Conservation (phyloP, 2,329 filamentous ascomycete genomes). For the Aureobasidium sp. region DNA sequence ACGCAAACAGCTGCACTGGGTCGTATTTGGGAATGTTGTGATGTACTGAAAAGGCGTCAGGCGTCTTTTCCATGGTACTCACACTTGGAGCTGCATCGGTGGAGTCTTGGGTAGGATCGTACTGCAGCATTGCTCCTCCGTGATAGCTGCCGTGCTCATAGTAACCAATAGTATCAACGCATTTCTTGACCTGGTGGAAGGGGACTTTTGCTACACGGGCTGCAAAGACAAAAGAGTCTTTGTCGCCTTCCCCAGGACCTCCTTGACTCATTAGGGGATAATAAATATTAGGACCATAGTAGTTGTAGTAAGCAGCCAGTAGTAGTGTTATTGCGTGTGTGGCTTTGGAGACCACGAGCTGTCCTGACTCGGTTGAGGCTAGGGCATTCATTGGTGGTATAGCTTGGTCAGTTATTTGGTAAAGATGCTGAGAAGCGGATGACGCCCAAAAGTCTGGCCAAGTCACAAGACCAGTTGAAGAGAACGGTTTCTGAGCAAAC, state of each 20-base stretch:
- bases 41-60: slow-evolving; percentile 24
- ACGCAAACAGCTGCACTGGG: slow-evolving; percentile 24
- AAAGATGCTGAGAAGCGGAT: slow-evolving; percentile 34
- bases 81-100: slow-evolving; percentile 2
- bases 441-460: slow-evolving; percentile 45
- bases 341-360: slow-evolving; percentile 40
- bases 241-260: slow-evolving; percentile 44
- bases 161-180: slow-evolving; percentile 20
- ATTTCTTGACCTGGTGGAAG: slow-evolving; percentile 35
- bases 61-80: slow-evolving; percentile 3
- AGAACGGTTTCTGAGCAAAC: slow-evolving; percentile 38
- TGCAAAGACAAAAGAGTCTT: slow-evolving; percentile 45
- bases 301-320: slow-evolving; percentile 46
- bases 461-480: slow-evolving; percentile 35
- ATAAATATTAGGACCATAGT: slow-evolving; percentile 40
- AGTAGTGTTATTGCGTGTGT: slow-evolving; percentile 37
- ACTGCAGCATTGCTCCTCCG: slow-evolving; percentile 22
- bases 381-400: slow-evolving; percentile 14
- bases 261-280: slow-evolving; percentile 43
- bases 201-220: slow-evolving; percentile 34
- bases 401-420: slow-evolving; percentile 34
- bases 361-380: slow-evolving; percentile 38
- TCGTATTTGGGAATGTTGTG: slow-evolving; percentile 28
- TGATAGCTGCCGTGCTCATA: slow-evolving; percentile 14
- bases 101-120: slow-evolving; percentile 18